phyloP scores from a whole-genome alignment of 768 basidiomycete genomes.

The Collybia nuda region DNA sequence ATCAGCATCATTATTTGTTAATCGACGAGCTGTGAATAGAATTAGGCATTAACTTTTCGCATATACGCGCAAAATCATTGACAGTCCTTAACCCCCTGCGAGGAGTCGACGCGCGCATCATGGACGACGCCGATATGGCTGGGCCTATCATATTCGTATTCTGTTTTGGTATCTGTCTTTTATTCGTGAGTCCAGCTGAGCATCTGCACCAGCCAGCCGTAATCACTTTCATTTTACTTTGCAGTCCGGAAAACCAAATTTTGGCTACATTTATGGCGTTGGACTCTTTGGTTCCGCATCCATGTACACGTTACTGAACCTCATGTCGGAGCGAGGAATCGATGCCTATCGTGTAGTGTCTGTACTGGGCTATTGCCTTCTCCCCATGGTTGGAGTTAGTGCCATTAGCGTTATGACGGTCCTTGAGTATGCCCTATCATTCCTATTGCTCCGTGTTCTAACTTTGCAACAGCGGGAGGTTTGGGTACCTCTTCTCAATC shows the following conservation, averaged over 20 bases:
- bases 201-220: not conserved
- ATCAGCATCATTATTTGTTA: not conserved
- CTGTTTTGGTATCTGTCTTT: slow-evolving; percentile 89
- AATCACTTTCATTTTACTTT: slow-evolving; percentile 9
- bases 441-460: slow-evolving; percentile 4
- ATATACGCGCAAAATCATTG: slow-evolving; percentile 91
- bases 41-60: slow-evolving; percentile 95
- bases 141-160: slow-evolving; percentile 95
- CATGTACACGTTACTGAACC: slow-evolving; percentile 91
- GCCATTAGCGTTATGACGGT: slow-evolving; percentile 84
- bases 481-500: slow-evolving; percentile 83
- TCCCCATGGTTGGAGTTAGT: slow-evolving; percentile 95
- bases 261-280: slow-evolving; percentile 98
- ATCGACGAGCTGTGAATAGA: slow-evolving; percentile 45
- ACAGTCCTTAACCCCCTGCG: slow-evolving; percentile 94
- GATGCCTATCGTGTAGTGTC: slow-evolving; percentile 94
- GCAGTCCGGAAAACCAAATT: slow-evolving; percentile 97
- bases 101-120: slow-evolving; percentile 84
- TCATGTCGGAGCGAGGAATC: slow-evolving; percentile 95
- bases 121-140: slow-evolving; percentile 99
- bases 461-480: slow-evolving; percentile 54
- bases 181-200: slow-evolving; percentile 66
- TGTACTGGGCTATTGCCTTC: slow-evolving; percentile 93
- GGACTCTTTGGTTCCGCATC: slow-evolving; percentile 91
- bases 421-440: slow-evolving; percentile 61